A percentile compares a stretch with the other conserved stretches of the same genome.
Evolutionary conservation across 257 asterid species (phyloP).

Genomic region (Anisodus acutangulus): DNA sequence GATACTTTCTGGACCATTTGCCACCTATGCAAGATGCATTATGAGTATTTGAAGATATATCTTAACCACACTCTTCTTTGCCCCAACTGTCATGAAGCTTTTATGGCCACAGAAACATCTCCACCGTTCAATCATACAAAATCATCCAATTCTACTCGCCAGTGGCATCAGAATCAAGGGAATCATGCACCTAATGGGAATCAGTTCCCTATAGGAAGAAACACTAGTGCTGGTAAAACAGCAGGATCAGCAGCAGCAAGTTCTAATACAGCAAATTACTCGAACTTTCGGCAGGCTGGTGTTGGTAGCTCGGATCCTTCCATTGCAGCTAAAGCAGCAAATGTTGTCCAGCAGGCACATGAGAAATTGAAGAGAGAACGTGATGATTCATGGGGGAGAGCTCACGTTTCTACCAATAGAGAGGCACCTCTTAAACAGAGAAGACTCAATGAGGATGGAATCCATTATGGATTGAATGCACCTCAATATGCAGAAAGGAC

Average conservation of each 20-base stretch:
- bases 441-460: constrained; percentile 48
- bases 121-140: constrained; percentile 51
- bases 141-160: constrained; percentile 42
- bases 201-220: constrained; percentile 41
- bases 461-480: constrained; percentile 41
- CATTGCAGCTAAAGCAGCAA: constrained; percentile 53
- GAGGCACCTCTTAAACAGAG: constrained; percentile 45
- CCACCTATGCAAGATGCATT: constrained; percentile 73
- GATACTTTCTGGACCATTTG: constrained; percentile 88
- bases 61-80: constrained; percentile 74
- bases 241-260: constrained; percentile 45
- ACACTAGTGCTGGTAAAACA: constrained; percentile 42
- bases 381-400: constrained; percentile 47
- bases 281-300: constrained; percentile 42
- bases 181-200: constrained; percentile 40
- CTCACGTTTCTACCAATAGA: constrained; percentile 27
- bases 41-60: constrained; percentile 64
- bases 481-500: constrained; percentile 30
- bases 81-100: constrained; percentile 64
- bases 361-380: constrained; percentile 64
- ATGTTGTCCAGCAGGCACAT: constrained; percentile 56
- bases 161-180: constrained; percentile 39
- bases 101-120: constrained; percentile 62
- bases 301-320: constrained; percentile 47
- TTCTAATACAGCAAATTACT: constrained; percentile 32